Base-by-base conservation (phyloP, 805 yeast species). In the Ogataea ramenticola region DNA sequence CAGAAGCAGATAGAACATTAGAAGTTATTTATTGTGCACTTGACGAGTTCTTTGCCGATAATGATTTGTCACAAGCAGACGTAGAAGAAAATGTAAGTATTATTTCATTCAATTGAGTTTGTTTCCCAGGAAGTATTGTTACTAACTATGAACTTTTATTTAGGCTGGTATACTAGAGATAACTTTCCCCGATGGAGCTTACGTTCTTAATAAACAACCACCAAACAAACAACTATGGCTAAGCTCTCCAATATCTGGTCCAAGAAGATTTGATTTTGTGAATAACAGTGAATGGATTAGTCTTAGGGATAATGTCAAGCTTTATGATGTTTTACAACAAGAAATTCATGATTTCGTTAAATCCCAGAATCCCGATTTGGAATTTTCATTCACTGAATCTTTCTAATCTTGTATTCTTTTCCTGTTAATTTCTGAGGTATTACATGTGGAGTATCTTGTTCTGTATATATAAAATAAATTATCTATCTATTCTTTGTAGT, bases 211-310 rank as follows among this genome's bases (percentile, higher is more conserved):
- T 68, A 91, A 89, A 58, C 98, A 93, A 65, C 99, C 99, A 1
- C 97, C 99, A 3, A 93, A 89, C 65, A 84, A 86, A 64, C 99
- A 93, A 62, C 83, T 93, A 27, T 93, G 99, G 99, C 72, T 91
- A 43, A 79, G 95, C 46, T 85, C 96, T 37, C 99, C 99, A 0
- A 58, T 88, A 3, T 84, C 95, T 8, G 99, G 99, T 0, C 99
- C 99, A 6, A 88, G 89, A 57, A 66, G 85, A 51, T 85, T 79
- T 56, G 98, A 93, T 60, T 77, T 75, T 49, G 71, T 84, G 36
- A 73, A 77, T 36, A 9, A 29, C 12, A 86, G 85, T 3, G 67
- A 71, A 44, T 93, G 99, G 99, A 65, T 80, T 12, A 82, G 90
- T 12, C 60, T 84, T 44, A 74, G 98, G 50, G 96, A 90, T 50